A percentile compares a stretch with the other conserved stretches of the same genome.
These are phyloP conservation scores for Amoebophrya sp. DNA, from an alignment of 169 alveolate genomes.

Conservation along the genomic window DNA sequence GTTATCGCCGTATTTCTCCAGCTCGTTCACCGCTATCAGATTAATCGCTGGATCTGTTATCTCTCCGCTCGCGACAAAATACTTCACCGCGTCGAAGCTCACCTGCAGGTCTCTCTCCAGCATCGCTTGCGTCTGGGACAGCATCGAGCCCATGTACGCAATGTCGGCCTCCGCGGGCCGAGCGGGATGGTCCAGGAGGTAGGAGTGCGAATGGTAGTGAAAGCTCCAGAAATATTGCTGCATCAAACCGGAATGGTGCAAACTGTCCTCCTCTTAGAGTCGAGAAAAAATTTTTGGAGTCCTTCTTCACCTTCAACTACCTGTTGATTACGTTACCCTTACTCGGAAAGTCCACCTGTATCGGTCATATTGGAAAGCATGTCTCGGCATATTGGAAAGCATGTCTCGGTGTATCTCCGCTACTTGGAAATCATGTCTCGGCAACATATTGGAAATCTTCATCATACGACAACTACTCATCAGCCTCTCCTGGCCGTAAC, in stretches of 20 bases:
- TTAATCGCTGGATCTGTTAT: neutral
- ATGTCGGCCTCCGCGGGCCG: neutral
- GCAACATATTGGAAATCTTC: too few species aligned
- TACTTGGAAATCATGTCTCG: too few species aligned
- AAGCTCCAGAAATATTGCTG: constrained; percentile 24
- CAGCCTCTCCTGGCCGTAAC: too few species aligned
- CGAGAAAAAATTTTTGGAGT: too few species aligned
- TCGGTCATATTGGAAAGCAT: too few species aligned
- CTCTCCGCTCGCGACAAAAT: neutral
- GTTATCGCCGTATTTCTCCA: neutral
- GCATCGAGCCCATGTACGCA: neutral
- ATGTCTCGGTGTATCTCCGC: too few species aligned
- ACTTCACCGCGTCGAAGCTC: neutral
- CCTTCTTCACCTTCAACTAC: too few species aligned
- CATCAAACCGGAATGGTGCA: neutral
- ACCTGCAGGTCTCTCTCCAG: neutral
- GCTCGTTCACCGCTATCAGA: neutral
- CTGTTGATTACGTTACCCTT: too few species aligned
- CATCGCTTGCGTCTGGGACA: neutral
- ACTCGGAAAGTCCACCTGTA: too few species aligned
- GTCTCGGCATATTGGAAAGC: too few species aligned
- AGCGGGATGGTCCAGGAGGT: neutral
- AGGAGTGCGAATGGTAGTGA: constrained; percentile 4
- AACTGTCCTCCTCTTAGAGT: neutral
- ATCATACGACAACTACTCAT: too few species aligned